Percentiles rank a stretch among this genome's conserved stretches.
Evolutionary conservation across 768 basidiomycete genomes (phyloP).

Genomic region (Termitomyces sp.): DNA sequence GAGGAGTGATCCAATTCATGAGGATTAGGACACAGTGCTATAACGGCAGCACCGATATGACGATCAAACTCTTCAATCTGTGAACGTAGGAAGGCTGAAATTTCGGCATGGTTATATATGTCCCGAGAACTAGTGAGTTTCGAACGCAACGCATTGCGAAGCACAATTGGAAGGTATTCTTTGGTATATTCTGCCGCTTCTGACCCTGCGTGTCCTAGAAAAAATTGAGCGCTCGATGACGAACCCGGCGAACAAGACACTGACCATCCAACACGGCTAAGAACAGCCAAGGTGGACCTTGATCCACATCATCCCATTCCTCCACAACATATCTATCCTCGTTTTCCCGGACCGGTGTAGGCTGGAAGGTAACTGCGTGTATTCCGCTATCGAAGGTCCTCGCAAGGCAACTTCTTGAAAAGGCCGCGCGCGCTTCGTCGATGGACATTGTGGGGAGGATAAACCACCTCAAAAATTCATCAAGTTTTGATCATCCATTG

Average conservation of each 20-base stretch:
- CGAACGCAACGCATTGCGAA: constrained; percentile 7
- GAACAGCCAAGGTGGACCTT: constrained; percentile 8
- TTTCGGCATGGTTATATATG: neutral
- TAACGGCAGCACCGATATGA: constrained; percentile 7
- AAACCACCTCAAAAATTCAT: neutral
- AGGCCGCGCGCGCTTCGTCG: constrained; percentile 8
- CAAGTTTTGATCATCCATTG: constrained; percentile 2
- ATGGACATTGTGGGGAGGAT: neutral
- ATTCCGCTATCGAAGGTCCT: neutral
- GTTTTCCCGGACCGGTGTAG: constrained; percentile 3
- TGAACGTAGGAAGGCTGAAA: constrained; percentile 4
- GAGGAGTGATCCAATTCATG: neutral
- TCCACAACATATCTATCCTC: constrained; percentile 12
- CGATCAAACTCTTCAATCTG: constrained; percentile 9
- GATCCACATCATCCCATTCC: constrained; percentile 10
- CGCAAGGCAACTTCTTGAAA: neutral
- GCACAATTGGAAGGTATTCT: constrained; percentile 3
- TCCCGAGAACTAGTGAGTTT: neutral
- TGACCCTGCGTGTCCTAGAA: constrained; percentile 7
- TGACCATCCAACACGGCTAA: constrained; percentile 11
- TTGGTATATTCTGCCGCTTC: constrained; percentile 7
- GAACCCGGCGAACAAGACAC: neutral
- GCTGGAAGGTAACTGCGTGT: constrained; percentile 12
- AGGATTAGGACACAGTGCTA: constrained; percentile 4
- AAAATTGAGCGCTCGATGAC: neutral